These are phyloP conservation scores for Pseudovirgaria hyperparasitica DNA, from an alignment of 2,329 filamentous ascomycete genomes.

Conservation along the genomic window DNA sequence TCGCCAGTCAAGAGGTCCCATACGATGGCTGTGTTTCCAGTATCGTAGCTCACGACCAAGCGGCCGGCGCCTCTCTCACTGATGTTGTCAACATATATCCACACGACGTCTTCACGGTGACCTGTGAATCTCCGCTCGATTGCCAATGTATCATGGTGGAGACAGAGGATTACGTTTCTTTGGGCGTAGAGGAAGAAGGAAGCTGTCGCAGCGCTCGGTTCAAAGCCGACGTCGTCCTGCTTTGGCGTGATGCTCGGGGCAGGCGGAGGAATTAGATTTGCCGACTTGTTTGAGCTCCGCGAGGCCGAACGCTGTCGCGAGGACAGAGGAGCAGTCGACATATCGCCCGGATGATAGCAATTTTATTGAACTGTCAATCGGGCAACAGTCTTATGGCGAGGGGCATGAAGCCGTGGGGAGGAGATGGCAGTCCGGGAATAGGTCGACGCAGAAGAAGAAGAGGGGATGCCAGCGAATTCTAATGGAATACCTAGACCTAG, in stretches of 20 bases:
- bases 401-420: conserved; percentile 11
- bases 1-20: conserved; percentile 92
- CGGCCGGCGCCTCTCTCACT: conserved; percentile 77
- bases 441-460: conserved; percentile 8
- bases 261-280: conserved; percentile 25
- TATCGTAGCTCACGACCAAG: conserved; percentile 86
- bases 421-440: conserved; percentile 7
- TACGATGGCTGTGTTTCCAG: conserved; percentile 80
- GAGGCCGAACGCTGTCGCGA: conserved; percentile 30
- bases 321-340: conserved; percentile 30
- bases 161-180: conserved; percentile 68
- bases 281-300: conserved; percentile 21
- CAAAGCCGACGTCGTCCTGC: conserved; percentile 46
- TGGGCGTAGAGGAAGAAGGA: conserved; percentile 84
- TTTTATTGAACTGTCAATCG: too few relatives aligned
- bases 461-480: conserved; percentile 17
- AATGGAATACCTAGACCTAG: conserved; percentile 11
- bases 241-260: conserved; percentile 32
- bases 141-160: conserved; percentile 83
- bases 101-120: conserved; percentile 69
- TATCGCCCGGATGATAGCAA: conserved; percentile 18
- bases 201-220: conserved; percentile 81
- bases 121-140: conserved; percentile 77
- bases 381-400: too few relatives aligned
- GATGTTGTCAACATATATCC: conserved; percentile 81